A percentile compares a stretch with the other conserved stretches of the same genome.
Conservation (phyloP, 2,329 filamentous ascomycete species). For the Claviceps maximensis region DNA sequence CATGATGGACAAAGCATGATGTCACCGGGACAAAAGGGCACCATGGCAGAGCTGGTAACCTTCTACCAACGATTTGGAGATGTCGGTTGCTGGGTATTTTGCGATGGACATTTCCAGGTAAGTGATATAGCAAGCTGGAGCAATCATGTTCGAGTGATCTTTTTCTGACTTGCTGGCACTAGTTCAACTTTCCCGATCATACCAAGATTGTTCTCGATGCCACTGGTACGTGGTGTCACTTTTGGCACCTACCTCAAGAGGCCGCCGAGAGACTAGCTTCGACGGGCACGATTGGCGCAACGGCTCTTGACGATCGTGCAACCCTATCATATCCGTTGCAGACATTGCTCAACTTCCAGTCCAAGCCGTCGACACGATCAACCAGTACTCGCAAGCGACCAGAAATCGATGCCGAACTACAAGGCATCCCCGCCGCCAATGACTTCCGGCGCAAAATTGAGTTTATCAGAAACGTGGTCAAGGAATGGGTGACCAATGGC, state of each 20-base stretch:
- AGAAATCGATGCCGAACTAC: conserved; percentile 46
- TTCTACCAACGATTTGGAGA: conserved; percentile 75
- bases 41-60: conserved; percentile 48
- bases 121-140: conserved; percentile 5
- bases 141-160: not conserved
- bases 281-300: conserved; percentile 54
- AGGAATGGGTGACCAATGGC: conserved; percentile 57
- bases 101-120: conserved; percentile 66
- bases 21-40: conserved; percentile 23
- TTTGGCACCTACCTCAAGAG: conserved; percentile 62
- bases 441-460: conserved; percentile 60
- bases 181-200: conserved; percentile 83
- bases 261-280: conserved; percentile 52
- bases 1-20: conserved; percentile 26
- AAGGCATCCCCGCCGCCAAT: conserved; percentile 57
- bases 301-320: conserved; percentile 57
- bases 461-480: conserved; percentile 55
- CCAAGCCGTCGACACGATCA: conserved; percentile 31
- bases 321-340: conserved; percentile 60
- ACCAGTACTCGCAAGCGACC: conserved; percentile 41
- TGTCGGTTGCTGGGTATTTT: conserved; percentile 71
- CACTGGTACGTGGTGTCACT: conserved; percentile 62
- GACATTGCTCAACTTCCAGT: conserved; percentile 56
- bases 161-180: not conserved
- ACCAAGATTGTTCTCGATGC: conserved; percentile 71